These are phyloP conservation scores for Scedosporium minutisporum DNA, from an alignment of 2,329 filamentous ascomycete species.

Conservation along the genomic window DNA sequence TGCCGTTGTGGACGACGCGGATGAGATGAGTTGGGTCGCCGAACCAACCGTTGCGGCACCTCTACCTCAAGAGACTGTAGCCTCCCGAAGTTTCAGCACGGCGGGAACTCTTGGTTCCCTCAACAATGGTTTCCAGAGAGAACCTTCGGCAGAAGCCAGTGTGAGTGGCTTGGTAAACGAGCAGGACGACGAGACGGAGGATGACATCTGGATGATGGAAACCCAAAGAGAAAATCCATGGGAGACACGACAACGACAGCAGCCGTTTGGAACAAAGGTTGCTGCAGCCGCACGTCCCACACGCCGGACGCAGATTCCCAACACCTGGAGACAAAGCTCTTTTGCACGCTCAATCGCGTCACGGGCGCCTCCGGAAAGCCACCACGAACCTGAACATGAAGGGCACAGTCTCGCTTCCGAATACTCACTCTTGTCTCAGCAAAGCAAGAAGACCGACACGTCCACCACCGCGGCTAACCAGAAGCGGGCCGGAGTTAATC, in stretches of 20 bases:
- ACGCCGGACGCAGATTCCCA: conserved; percentile 1
- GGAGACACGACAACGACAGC: not conserved
- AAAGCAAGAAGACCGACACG: conserved; percentile 11
- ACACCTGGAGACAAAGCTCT: conserved; percentile 2
- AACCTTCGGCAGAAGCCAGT: conserved; percentile 4
- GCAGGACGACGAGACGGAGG: conserved; percentile 30
- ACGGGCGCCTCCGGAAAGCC: not conserved
- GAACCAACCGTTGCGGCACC: conserved; percentile 9
- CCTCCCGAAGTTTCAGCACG: conserved; percentile 7
- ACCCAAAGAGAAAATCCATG: conserved; percentile 36
- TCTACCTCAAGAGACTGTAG: not conserved
- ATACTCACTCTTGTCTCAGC: conserved; percentile 31
- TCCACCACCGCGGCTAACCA: conserved; percentile 11
- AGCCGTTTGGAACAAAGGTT: not conserved
- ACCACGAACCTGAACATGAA: not conserved
- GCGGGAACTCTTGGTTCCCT: conserved; percentile 7
- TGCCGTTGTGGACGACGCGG: conserved; percentile 16
- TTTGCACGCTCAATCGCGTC: not conserved
- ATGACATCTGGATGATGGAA: conserved; percentile 49
- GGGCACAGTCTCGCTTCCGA: conserved; percentile 21
- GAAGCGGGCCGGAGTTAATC: conserved; percentile 30
- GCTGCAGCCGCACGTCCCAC: not conserved
- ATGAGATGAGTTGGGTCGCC: conserved; percentile 34
- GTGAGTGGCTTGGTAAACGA: conserved; percentile 5
- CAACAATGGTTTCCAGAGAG: conserved; percentile 1